A percentile compares a stretch with the other conserved stretches of the same genome.
Evolutionary conservation across 768 basidiomycete species (phyloP).

Genomic region (Lentinula lateritia): DNA sequence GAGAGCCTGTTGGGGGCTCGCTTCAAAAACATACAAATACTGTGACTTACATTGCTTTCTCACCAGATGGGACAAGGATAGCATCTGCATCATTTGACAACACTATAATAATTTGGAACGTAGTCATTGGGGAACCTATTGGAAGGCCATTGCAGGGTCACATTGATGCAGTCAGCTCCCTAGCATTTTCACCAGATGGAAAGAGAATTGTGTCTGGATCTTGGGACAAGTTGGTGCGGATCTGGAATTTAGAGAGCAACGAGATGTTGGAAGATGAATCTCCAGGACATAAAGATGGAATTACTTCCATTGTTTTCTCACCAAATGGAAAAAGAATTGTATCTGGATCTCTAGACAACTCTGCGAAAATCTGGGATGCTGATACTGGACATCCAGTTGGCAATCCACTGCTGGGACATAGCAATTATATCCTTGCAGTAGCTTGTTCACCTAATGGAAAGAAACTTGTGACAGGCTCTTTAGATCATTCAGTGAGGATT

Average conservation of each 20-base stretch:
- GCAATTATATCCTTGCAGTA: constrained; percentile 19
- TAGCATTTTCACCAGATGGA: background rate
- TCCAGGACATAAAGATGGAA: background rate
- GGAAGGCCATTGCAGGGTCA: background rate
- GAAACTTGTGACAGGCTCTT: constrained; percentile 12
- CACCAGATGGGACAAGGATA: background rate
- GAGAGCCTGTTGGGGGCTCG: background rate
- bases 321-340: background rate
- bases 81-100: background rate
- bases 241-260: background rate
- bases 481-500: background rate
- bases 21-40: background rate
- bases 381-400: background rate
- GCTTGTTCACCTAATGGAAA: constrained; percentile 47
- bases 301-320: background rate
- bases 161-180: background rate
- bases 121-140: background rate
- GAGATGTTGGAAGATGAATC: background rate
- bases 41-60: background rate
- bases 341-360: background rate
- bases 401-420: background rate
- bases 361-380: background rate
- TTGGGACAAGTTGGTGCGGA: background rate
- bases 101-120: background rate
- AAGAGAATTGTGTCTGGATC: constrained; percentile 1